Conservation (phyloP, 163 green algal genomes). For the Trebouxiophyceae sp. region DNA sequence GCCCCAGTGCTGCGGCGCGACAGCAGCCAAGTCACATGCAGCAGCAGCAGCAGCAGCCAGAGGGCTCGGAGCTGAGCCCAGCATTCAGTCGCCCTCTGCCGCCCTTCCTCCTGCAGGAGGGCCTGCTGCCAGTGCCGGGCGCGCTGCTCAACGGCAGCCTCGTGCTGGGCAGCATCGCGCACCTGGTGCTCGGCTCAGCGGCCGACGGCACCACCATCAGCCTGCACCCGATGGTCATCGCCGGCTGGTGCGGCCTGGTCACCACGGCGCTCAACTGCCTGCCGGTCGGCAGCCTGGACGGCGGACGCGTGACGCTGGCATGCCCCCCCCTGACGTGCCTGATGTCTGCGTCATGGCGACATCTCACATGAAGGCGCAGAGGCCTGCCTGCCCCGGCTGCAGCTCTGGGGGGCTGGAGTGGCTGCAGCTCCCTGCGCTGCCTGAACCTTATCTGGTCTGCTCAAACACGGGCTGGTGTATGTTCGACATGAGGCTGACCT, state of each 20-base stretch:
- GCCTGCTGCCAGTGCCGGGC: constrained; percentile 64
- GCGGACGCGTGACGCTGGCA: constrained; percentile 66
- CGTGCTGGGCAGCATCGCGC: constrained; percentile 59
- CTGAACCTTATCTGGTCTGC: too few relatives aligned
- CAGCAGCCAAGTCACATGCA: too few relatives aligned
- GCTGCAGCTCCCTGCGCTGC: too few relatives aligned
- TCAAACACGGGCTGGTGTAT: too few relatives aligned
- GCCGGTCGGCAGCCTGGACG: constrained; percentile 80
- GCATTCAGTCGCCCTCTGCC: too few relatives aligned
- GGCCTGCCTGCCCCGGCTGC: too few relatives aligned
- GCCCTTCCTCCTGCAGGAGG: constrained; percentile 31
- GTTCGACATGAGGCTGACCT: too few relatives aligned
- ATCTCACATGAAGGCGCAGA: neutral
- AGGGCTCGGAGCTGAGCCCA: too few relatives aligned
- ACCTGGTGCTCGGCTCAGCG: constrained; percentile 36
- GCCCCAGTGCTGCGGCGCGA: too few relatives aligned
- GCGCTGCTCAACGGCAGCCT: constrained; percentile 76
- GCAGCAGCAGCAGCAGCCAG: too few relatives aligned
- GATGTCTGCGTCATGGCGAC: neutral
- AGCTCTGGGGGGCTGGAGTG: too few relatives aligned
- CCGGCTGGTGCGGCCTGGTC: constrained; percentile 84
- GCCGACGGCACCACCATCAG: constrained; percentile 26
- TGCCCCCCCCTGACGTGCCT: neutral
- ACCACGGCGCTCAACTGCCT: constrained; percentile 83
- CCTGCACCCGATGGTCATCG: constrained; percentile 58